Base-by-base conservation (phyloP, 768 basidiomycete genomes). In the Termitomyces sp. region DNA sequence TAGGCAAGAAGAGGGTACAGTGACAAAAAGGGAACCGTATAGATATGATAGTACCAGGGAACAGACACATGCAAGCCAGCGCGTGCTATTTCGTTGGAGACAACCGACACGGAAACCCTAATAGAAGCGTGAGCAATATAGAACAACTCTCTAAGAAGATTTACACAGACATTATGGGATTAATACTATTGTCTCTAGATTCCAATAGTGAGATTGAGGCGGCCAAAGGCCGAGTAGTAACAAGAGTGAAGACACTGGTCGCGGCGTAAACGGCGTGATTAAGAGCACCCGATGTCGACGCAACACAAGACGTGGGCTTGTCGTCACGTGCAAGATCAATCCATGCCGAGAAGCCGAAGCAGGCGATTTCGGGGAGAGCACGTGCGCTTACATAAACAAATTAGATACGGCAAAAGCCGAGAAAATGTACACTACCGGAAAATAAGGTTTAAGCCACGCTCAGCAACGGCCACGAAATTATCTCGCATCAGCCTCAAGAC, bases 1-100 rank as follows among this genome's bases (percentile, higher is more conserved):
- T 96, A 97, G 26, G 89, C 90, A 31, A 91, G 80, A 31, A 94
- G 68, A 0, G 91, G 91, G 60, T 93, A 94, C 49, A 93, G 74
- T 1, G 79, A 81, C n/a, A 93, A 77, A 64, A 91, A 91, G 0
- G 91, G 91, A 17, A 85, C 56, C 5, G 85, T 79, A 66, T 94
- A 94, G 54, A 92, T 69, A 64, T 91, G 85, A 41, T 75, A 78
- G 64, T 84, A 80, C 78, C 82, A 80, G n/a, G 87, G 86, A 50
- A 86, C 75, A 49, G 81, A 75, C 55, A 82, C 73, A 64, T 87
- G 89, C 55, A 91, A 69, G 64, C 79, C 85, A 49, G 87, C 85
- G 41, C 79, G 71, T 40, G 81, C 78, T 50, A 91, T 88, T 68
- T 91, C 89, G 42, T 78, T 66, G 10, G 87, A 89, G 54, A 79